Percentiles rank a stretch among this genome's conserved stretches.
phyloP scores from a whole-genome alignment of 768 basidiomycete genomes.

The Tylopilus balloui region DNA sequence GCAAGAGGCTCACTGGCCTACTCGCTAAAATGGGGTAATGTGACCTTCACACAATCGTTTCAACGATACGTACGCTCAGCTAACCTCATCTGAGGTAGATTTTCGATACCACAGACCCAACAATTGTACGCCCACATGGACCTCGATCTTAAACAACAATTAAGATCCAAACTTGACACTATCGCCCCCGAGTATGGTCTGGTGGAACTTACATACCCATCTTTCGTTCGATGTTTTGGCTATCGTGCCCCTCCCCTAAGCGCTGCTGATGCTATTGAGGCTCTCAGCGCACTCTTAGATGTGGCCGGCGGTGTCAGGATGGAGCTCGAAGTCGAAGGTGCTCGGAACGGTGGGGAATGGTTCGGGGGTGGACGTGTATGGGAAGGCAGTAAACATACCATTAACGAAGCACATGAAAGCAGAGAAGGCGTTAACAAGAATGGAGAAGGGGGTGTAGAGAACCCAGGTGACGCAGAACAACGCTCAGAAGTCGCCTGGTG shows the following conservation, averaged over 20 bases:
- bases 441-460: constrained; percentile 19
- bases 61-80: not conserved
- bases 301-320: constrained; percentile 87
- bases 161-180: constrained; percentile 77
- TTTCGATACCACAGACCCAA: constrained; percentile 91
- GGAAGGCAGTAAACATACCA: constrained; percentile 48
- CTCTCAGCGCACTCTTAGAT: constrained; percentile 80
- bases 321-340: constrained; percentile 86
- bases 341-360: constrained; percentile 92
- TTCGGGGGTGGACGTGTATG: constrained; percentile 82
- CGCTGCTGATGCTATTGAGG: constrained; percentile 92
- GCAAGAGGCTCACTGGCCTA: constrained; percentile 83
- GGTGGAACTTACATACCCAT: constrained; percentile 88
- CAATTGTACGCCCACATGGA: constrained; percentile 96
- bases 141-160: constrained; percentile 79
- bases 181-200: constrained; percentile 95
- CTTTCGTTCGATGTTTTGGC: constrained; percentile 89
- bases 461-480: constrained; percentile 32
- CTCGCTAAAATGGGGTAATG: constrained; percentile 97
- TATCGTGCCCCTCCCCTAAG: constrained; percentile 85
- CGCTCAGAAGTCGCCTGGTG: constrained; percentile 67
- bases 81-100: constrained; percentile 46
- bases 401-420: constrained; percentile 34
- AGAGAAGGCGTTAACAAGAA: constrained; percentile 27
- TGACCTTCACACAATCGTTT: constrained; percentile 1